Evolutionary conservation across 768 basidiomycete genomes (phyloP).

Genomic region (Phylloporus sp.): DNA sequence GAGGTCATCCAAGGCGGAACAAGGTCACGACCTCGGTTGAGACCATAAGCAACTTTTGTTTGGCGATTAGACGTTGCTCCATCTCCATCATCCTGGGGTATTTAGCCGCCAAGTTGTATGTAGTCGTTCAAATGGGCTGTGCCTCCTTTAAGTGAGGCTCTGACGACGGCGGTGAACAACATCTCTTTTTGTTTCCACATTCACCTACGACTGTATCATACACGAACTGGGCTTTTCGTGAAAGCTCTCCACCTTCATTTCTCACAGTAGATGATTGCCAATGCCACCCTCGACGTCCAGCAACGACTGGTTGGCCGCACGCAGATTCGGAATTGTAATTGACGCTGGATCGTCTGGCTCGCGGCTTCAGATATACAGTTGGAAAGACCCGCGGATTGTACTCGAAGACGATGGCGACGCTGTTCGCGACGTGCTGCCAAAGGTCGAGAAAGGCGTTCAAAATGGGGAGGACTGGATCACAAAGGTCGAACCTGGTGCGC

Average conservation of each 20-base stretch:
- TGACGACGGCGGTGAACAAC: not conserved
- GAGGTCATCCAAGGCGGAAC: constrained; percentile 23
- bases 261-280: constrained; percentile 26
- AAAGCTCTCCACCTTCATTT: constrained; percentile 22
- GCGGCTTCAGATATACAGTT: constrained; percentile 93
- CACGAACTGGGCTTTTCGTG: constrained; percentile 16
- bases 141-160: not conserved
- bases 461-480: constrained; percentile 80
- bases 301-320: constrained; percentile 73
- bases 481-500: constrained; percentile 91
- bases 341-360: constrained; percentile 99
- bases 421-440: constrained; percentile 60
- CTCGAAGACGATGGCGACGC: constrained; percentile 48
- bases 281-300: constrained; percentile 76
- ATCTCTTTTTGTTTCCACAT: not conserved
- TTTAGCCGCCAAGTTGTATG: not conserved
- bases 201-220: constrained; percentile 6
- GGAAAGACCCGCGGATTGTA: constrained; percentile 75
- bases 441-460: constrained; percentile 88
- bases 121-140: not conserved
- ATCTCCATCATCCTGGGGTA: not conserved
- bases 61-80: constrained; percentile 2
- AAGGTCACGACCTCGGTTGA: constrained; percentile 26
- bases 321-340: constrained; percentile 91
- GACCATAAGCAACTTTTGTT: constrained; percentile 7